These are phyloP conservation scores for Colletotrichum sp. DNA, from an alignment of 2,329 filamentous ascomycete genomes.

Conservation along the genomic window DNA sequence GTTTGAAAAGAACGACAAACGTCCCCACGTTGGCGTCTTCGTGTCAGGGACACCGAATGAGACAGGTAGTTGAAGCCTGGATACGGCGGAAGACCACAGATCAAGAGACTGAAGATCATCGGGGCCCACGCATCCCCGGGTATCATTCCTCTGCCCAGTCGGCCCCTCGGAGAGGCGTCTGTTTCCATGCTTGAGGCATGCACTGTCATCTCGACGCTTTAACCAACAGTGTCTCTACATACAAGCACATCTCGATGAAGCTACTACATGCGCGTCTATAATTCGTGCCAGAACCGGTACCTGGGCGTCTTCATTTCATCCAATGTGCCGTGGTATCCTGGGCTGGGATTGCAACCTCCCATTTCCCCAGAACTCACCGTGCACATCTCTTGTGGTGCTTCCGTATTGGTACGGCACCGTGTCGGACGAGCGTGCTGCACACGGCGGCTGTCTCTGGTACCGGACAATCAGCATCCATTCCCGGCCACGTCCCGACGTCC, in stretches of 20 bases:
- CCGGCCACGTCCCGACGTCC: neutral
- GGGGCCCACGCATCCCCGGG: neutral
- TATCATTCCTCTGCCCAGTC: conserved; percentile 3
- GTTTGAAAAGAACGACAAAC: conserved; percentile 11
- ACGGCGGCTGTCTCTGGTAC: neutral
- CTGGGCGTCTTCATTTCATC: neutral
- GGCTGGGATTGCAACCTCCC: neutral
- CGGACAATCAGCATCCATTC: conserved; percentile 9
- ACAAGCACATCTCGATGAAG: neutral
- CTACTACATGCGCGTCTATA: neutral
- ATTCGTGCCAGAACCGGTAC: neutral
- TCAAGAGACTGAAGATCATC: neutral
- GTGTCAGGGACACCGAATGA: neutral
- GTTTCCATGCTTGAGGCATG: neutral
- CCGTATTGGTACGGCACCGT: neutral
- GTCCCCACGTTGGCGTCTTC: conserved; percentile 11
- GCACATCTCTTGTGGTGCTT: neutral
- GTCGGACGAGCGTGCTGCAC: neutral
- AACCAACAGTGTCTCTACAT: neutral
- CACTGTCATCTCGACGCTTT: conserved; percentile 4
- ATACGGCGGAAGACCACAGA: conserved; percentile 11
- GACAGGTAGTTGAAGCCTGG: neutral
- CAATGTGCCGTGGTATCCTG: conserved; percentile 1
- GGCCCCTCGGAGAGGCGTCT: neutral
- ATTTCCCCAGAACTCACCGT: neutral